Base-by-base conservation (phyloP, 768 basidiomycete species). In the Cystofilobasidium bisporidii region DNA sequence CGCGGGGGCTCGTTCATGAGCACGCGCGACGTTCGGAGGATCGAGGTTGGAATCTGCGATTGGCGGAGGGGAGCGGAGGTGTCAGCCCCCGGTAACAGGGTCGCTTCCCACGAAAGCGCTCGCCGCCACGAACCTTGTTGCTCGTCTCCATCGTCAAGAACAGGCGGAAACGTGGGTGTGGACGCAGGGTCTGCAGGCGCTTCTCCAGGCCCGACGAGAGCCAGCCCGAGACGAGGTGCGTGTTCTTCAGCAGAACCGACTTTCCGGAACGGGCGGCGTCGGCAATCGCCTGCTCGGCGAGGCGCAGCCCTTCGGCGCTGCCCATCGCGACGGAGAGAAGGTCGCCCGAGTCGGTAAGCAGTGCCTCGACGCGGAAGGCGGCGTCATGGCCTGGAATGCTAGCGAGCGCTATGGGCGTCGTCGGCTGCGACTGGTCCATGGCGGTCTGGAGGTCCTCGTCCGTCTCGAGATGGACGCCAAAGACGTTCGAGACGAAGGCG, bases 1-100 rank as follows among this genome's bases (percentile, higher is more conserved):
- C 93, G 93, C 55, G 92, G 89, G 59, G 96, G 93, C 75, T 99
- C 96, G 76, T 98, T 98, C 93, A 98, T 98, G 76, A 98, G 83
- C 72, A 98, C 85, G 57, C 92, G 87, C 33, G 93, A 97, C 77
- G 91, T 92, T 14, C 93, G 88, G 30, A 99, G 83, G 71, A 98
- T 92, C 91, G 66, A 99, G 92, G 33, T 87, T 83, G 30, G 89
- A 89, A 75, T 90, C 68, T 69, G 43, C 1, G 57, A 55, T 26
- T 1, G 18, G 30, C 18, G 22, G 38, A 12, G 9, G 28, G 22
- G 10, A 40, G 17, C 10, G 12, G 43, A 45, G 26, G 22, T 3
- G 24, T 28, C 11, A 28, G 45, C 36, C 6, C 36, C 36, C n/a
- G 33, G 45, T 59, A 30, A 11, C 11, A n/a, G 50, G 50, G n/a